Evolutionary conservation across 495 filamentous ascomycete species (phyloP).

Genomic region (Penicillium fimorum): DNA sequence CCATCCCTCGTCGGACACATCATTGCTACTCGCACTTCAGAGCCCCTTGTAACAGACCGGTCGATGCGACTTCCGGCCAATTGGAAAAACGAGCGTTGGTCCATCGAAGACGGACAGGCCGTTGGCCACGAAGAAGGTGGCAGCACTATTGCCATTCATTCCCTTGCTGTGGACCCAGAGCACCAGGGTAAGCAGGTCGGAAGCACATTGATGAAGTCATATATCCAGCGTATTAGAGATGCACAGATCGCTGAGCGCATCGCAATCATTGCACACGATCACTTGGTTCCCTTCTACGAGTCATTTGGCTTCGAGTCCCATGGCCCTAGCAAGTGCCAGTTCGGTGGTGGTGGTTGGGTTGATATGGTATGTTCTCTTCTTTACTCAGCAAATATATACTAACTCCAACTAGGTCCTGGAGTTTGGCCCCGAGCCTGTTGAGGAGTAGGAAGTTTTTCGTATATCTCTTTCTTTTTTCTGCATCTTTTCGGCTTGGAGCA

Average conservation of each 20-base stretch:
- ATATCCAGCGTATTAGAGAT: conserved; percentile 66
- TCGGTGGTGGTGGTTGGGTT: conserved; percentile 79
- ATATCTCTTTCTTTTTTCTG: conserved; percentile 20
- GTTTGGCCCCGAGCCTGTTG: conserved; percentile 26
- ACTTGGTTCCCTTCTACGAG: conserved; percentile 72
- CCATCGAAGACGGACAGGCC: conserved; percentile 33
- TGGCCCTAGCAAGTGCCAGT: conserved; percentile 64
- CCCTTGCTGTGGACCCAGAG: conserved; percentile 71
- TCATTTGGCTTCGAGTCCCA: conserved; percentile 66
- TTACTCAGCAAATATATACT: not conserved
- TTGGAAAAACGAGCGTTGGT: conserved; percentile 52
- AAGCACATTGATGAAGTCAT: conserved; percentile 71
- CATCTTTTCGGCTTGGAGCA: conserved; percentile 27
- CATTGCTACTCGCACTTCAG: conserved; percentile 66
- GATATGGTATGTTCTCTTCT: conserved; percentile 48
- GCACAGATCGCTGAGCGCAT: conserved; percentile 68
- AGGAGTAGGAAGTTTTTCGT: conserved; percentile 9
- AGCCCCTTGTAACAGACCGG: conserved; percentile 63
- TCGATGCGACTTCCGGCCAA: conserved; percentile 72
- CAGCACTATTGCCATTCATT: conserved; percentile 75
- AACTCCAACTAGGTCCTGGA: conserved; percentile 25
- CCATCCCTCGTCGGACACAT: conserved; percentile 75
- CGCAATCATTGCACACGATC: conserved; percentile 74
- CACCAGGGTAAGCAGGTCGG: conserved; percentile 74
- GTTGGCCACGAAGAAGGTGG: conserved; percentile 70